Evolutionary conservation across 108 stramenopile species (phyloP).

Genomic region (Cyclotella cryptica): DNA sequence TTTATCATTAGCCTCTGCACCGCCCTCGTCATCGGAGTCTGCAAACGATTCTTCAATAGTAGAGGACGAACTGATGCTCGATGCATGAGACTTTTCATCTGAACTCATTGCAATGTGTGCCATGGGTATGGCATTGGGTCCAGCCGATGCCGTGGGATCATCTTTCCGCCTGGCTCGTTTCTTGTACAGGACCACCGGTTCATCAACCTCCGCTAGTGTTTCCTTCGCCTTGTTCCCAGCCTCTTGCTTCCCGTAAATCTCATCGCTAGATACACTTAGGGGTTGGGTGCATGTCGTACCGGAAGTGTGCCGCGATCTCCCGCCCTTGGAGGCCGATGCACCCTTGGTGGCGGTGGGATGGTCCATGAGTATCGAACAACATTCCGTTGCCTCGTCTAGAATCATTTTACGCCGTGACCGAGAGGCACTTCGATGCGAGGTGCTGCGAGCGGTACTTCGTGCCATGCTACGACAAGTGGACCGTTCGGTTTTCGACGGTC

Average conservation of each 20-base stretch:
- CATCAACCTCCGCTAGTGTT: constrained; percentile 6
- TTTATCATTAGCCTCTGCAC: neutral
- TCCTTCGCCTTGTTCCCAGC: too few relatives aligned
- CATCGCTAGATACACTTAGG: constrained; percentile 12
- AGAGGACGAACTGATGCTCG: constrained; percentile 39
- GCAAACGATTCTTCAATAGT: constrained; percentile 5
- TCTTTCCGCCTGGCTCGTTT: too few relatives aligned
- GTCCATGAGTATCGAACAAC: constrained; percentile 4
- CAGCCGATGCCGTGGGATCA: too few relatives aligned
- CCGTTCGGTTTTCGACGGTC: too few relatives aligned
- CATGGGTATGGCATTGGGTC: constrained; percentile 23
- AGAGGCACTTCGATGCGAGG: neutral
- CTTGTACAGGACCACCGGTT: constrained; percentile 23
- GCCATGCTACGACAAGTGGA: neutral
- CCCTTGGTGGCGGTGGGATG: constrained; percentile 13
- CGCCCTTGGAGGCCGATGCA: too few relatives aligned
- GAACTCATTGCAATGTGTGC: constrained; percentile 15
- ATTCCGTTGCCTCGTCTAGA: constrained; percentile 14
- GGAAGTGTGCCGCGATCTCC: neutral
- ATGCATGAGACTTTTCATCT: constrained; percentile 46
- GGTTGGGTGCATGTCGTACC: constrained; percentile 11
- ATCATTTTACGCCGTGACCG: neutral
- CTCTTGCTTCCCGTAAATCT: neutral
- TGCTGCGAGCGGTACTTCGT: constrained; percentile 3
- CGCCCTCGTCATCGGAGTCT: constrained; percentile 18